These are phyloP conservation scores for Ophiostoma sp. DNA, from an alignment of 2,329 filamentous ascomycete species.

Conservation along the genomic window DNA sequence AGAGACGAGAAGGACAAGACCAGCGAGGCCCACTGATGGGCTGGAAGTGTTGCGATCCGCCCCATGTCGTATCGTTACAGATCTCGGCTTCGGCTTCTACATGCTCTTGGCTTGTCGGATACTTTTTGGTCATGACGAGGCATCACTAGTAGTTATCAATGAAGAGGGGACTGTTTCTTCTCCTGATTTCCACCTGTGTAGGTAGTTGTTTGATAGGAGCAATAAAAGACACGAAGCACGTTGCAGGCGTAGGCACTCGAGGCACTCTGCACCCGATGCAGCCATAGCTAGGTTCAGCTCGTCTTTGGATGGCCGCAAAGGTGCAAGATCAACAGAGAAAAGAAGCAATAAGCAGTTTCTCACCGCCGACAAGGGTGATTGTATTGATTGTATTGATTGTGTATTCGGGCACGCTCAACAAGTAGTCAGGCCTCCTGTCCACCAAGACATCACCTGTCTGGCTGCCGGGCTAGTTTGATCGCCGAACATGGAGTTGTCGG, in stretches of 20 bases:
- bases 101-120: background rate
- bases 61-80: conserved; percentile 3
- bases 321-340: conserved; percentile 8
- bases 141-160: too few relatives aligned
- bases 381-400: too few relatives aligned
- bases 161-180: background rate
- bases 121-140: background rate
- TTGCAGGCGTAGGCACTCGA: background rate
- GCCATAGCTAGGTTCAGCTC: background rate
- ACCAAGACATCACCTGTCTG: background rate
- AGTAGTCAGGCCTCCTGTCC: background rate
- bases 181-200: background rate
- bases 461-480: conserved; percentile 3
- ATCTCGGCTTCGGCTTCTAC: background rate
- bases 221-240: too few relatives aligned
- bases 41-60: background rate
- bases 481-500: background rate
- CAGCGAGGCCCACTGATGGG: background rate
- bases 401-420: too few relatives aligned
- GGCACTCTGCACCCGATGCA: background rate
- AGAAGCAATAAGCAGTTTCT: background rate
- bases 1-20: background rate
- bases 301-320: background rate
- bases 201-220: too few relatives aligned
- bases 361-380: background rate